Conservation (phyloP, 108 stramenopile genomes). For the Cyclostephanos invisitatus region DNA sequence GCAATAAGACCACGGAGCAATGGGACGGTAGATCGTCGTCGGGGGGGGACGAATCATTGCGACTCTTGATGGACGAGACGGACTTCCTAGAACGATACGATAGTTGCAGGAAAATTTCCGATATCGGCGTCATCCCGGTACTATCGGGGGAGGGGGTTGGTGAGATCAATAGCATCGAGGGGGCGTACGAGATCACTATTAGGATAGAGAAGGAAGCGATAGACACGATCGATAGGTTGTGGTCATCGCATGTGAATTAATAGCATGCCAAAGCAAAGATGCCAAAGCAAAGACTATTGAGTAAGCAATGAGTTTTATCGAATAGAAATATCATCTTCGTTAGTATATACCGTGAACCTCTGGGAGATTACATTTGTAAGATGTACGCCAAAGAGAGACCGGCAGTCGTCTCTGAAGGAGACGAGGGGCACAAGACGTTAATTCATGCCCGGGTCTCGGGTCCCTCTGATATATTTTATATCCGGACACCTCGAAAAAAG, state of each 20-base stretch:
- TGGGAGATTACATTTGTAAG: too few relatives aligned
- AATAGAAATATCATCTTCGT: too few relatives aligned
- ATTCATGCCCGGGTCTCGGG: too few relatives aligned
- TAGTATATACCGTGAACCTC: too few relatives aligned
- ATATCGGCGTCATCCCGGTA: constrained; percentile 33
- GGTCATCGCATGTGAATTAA: constrained; percentile 18
- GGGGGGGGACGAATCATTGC: too few relatives aligned
- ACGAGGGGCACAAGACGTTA: too few relatives aligned
- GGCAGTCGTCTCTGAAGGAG: too few relatives aligned
- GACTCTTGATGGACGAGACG: constrained; percentile 10
- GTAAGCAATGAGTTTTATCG: too few relatives aligned
- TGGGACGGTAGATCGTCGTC: constrained; percentile 56
- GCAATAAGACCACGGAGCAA: constrained; percentile 58
- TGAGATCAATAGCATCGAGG: constrained; percentile 53
- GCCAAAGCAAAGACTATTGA: too few relatives aligned
- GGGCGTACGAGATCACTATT: constrained; percentile 60
- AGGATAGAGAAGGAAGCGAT: constrained; percentile 57
- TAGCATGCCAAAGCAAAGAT: background rate
- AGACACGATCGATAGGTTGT: constrained; percentile 28
- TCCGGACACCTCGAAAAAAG: background rate
- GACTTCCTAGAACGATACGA: constrained; percentile 41
- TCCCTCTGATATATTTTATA: constrained; percentile 10
- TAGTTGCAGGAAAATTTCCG: constrained; percentile 19
- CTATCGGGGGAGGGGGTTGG: constrained; percentile 75
- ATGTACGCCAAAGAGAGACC: too few relatives aligned